phyloP scores from a whole-genome alignment of 768 basidiomycete genomes.

The Leccinellum luteum region DNA sequence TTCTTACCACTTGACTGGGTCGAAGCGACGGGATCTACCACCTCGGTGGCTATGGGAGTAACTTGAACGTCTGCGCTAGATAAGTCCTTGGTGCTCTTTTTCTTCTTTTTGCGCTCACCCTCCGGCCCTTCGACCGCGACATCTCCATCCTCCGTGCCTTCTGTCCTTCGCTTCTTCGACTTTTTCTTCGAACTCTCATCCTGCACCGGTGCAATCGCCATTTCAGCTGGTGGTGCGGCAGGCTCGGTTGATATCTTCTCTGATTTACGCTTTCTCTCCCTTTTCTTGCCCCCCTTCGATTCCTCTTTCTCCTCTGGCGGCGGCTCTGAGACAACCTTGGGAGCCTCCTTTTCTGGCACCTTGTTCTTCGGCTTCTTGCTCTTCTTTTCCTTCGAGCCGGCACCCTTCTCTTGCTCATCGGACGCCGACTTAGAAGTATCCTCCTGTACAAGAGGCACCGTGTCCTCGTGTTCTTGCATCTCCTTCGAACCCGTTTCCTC shows the following conservation, averaged over 20 bases:
- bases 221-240: conserved; percentile 9
- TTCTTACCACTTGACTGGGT: conserved; percentile 23
- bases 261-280: conserved; percentile 16
- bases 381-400: not conserved
- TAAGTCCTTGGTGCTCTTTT: conserved; percentile 19
- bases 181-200: conserved; percentile 13
- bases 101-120: conserved; percentile 25
- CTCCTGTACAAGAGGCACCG: not conserved
- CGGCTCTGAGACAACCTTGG: not conserved
- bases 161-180: conserved; percentile 37
- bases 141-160: conserved; percentile 8
- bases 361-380: not conserved
- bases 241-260: conserved; percentile 22
- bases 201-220: conserved; percentile 4
- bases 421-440: not conserved
- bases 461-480: not conserved
- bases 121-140: not conserved
- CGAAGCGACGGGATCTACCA: conserved; percentile 9
- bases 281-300: conserved; percentile 15
- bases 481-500: not conserved
- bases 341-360: not conserved
- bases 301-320: not conserved
- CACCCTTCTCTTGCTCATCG: conserved; percentile 1
- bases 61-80: not conserved
- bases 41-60: conserved; percentile 4